Evolutionary conservation across 805 yeast species (phyloP), one percentile per base, ranked within the genome.

Genomic region (Candida insectorum): DNA sequence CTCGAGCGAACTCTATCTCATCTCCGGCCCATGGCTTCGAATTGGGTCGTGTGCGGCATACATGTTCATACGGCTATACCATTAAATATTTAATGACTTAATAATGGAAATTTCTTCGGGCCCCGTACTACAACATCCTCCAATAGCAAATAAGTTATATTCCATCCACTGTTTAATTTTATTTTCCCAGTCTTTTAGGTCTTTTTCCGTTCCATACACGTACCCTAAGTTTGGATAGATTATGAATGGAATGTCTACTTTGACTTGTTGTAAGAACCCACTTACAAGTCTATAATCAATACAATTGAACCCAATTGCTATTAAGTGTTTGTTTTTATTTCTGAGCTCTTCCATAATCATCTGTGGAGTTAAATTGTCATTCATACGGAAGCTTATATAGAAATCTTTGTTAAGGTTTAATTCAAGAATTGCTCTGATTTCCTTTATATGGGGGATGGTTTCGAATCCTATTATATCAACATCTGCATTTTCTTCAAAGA

Each of bases 211-310:
- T 6, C 47, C 47, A 36, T 47, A 54, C 30, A 53, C 43, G 27
- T 29, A 87, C 2, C 93, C 93, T 28, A 85, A 76, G 55, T 85
- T 85, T 7, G 95, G 94, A 52, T 84, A 85, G 2, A 77, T 69
- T 3, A 81, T 52, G 18, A 81, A 47, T 4, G 77, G 75, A 20
- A 63, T 27, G 3, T 43, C 30, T n/a, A 12, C 14, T 17, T 47
- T 42, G 15, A 22, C 36, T n/a, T 30, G 28, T 28, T 47, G 40
- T 31, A 14, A 80, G 48, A 34, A 78, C 1, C 46, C 50, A 0
- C 57, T 40, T 1, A 81, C 71, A 12, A 49, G 45, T 9, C 55
- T 48, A 31, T 68, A 68, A 15, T 74, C 69, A 26, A 81, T 73
- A 54, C 95, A 85, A 48, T 85, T 85, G 37, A 79, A 74, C 0